Percentiles rank a stretch among this genome's conserved stretches.
These are phyloP conservation scores for Boletus fagicola DNA, from an alignment of 768 basidiomycete species.

Conservation along the genomic window DNA sequence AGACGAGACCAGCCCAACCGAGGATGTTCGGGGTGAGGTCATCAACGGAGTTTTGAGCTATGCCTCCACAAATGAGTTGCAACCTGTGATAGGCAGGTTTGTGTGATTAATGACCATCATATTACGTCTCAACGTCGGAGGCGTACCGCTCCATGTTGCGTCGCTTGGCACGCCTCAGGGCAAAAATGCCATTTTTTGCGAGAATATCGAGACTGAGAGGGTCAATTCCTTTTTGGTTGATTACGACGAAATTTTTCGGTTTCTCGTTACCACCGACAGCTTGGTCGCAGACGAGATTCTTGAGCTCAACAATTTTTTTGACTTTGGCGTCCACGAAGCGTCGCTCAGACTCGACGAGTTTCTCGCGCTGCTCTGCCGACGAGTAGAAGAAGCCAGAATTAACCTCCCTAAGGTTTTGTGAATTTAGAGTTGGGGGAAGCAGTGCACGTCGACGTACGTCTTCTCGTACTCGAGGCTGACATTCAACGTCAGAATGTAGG, in stretches of 20 bases:
- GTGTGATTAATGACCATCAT: slow-evolving; percentile 23
- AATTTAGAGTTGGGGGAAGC: slow-evolving; percentile 18
- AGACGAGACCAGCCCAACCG: slow-evolving; percentile 97
- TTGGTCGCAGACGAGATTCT: slow-evolving; percentile 94
- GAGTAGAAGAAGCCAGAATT: slow-evolving; percentile 99
- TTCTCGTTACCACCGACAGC: slow-evolving; percentile 80
- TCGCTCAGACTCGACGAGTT: slow-evolving; percentile 96
- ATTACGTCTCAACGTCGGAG: slow-evolving; percentile 29
- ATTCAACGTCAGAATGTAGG: slow-evolving; percentile 91
- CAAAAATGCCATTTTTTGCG: slow-evolving; percentile 95
- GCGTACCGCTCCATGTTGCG: slow-evolving; percentile 95
- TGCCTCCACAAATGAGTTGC: slow-evolving; percentile 91
- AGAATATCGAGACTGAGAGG: slow-evolving; percentile 94
- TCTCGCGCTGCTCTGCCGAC: slow-evolving; percentile 96
- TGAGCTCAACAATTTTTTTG: slow-evolving; percentile 94
- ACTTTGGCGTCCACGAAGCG: slow-evolving; percentile 92
- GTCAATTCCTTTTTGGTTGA: slow-evolving; percentile 99
- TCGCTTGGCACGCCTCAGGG: slow-evolving; percentile 91
- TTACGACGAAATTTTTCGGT: slow-evolving; percentile 84
- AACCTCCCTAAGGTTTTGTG: slow-evolving; percentile 69
- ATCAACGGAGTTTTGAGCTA: slow-evolving; percentile 97
- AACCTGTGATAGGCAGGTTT: slow-evolving; percentile 47
- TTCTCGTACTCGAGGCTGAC: slow-evolving; percentile 99
- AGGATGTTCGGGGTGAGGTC: slow-evolving; percentile 88
- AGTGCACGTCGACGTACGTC: slow-evolving; percentile 65